These are phyloP conservation scores for Triticum timopheevii DNA, from an alignment of 176 grass and related monocot species.

Conservation along the genomic window DNA sequence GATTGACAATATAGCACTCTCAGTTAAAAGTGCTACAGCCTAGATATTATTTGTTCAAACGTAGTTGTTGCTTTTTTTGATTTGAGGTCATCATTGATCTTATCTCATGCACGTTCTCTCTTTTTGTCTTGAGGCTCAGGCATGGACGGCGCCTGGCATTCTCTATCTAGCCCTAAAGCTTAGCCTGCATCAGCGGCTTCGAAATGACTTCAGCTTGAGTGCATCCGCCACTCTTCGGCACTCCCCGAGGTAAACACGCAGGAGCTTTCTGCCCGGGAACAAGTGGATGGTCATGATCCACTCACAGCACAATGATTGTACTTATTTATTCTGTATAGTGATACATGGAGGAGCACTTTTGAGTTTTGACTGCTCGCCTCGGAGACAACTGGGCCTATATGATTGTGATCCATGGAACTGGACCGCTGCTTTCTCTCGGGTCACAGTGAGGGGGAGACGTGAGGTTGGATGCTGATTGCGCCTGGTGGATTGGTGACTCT, in stretches of 20 bases:
- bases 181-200: constrained; percentile 28
- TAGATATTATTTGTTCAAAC: neutral
- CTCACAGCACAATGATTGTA: constrained; percentile 37
- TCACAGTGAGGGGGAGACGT: neutral
- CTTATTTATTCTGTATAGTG: constrained; percentile 26
- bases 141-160: neutral
- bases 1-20: constrained; percentile 18
- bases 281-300: constrained; percentile 45
- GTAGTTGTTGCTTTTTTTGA: neutral
- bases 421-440: constrained; percentile 13
- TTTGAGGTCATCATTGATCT: constrained; percentile 34
- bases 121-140: constrained; percentile 34
- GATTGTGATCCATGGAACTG: constrained; percentile 6
- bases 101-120: constrained; percentile 9
- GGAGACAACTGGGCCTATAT: constrained; percentile 6
- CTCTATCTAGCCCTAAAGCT: constrained; percentile 33
- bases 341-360: neutral
- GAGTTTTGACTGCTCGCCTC: neutral
- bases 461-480: constrained; percentile 24
- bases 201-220: constrained; percentile 35
- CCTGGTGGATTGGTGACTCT: constrained; percentile 39
- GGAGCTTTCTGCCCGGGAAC: constrained; percentile 26
- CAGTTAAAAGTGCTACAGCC: constrained; percentile 7
- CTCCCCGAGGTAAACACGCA: constrained; percentile 27
- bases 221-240: constrained; percentile 37